Evolutionary conservation across 2,329 filamentous ascomycete species (phyloP).

Genomic region (Colletotrichum scovillei): DNA sequence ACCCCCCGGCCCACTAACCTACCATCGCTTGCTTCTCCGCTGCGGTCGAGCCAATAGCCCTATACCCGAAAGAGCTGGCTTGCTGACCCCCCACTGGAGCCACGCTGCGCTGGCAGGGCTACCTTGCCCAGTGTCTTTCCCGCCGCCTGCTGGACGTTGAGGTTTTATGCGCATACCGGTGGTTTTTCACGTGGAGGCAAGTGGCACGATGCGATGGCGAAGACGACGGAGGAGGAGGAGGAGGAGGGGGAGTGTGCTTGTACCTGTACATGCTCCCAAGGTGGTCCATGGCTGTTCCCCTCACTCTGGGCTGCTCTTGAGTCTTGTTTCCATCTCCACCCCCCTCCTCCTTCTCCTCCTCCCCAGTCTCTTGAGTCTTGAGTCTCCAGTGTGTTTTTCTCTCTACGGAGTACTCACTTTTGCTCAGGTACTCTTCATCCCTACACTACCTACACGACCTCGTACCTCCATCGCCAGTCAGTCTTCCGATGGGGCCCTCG

Average conservation of each 20-base stretch:
- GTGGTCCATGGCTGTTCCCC: not conserved
- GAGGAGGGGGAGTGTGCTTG: not conserved
- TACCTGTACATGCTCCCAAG: not conserved
- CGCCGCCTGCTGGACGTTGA: constrained; percentile 30
- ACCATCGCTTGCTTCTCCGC: constrained; percentile 30
- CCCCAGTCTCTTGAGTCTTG: not conserved
- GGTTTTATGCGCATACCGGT: constrained; percentile 19
- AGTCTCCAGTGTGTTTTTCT: not conserved
- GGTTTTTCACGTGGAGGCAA: constrained; percentile 35
- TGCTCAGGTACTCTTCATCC: not conserved
- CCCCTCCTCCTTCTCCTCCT: not conserved
- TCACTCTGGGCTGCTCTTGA: no score
- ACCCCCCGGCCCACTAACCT: constrained; percentile 17
- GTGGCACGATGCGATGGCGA: constrained; percentile 29
- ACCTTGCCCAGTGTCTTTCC: constrained; percentile 27
- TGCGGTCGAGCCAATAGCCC: constrained; percentile 26
- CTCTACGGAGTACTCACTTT: not conserved
- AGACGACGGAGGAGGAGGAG: constrained; percentile 2
- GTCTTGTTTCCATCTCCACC: no score
- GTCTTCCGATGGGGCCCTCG: constrained; percentile 8
- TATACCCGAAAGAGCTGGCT: constrained; percentile 30
- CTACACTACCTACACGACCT: not conserved
- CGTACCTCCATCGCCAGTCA: constrained; percentile 11
- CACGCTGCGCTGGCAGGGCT: constrained; percentile 33
- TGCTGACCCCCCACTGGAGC: constrained; percentile 33